These are phyloP conservation scores for Exophiala bonariae DNA, from an alignment of 2,329 filamentous ascomycete genomes.

Conservation along the genomic window DNA sequence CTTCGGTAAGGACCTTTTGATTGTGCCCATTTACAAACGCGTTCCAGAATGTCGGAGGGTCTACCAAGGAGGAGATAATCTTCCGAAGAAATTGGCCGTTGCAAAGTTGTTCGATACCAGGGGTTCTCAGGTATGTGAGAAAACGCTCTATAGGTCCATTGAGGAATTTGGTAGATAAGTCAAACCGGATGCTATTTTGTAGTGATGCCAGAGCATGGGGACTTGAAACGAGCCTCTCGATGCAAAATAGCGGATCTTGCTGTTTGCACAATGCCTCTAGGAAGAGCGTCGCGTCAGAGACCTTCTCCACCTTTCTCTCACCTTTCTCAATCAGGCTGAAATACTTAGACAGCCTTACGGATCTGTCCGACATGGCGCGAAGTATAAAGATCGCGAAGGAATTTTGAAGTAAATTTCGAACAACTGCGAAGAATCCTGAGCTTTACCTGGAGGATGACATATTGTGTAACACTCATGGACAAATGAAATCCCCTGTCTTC, in stretches of 20 bases:
- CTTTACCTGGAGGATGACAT: too few relatives aligned
- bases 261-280: slow-evolving; percentile 50
- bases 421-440: too few relatives aligned
- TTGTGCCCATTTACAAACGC: slow-evolving; percentile 40
- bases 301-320: slow-evolving; percentile 37
- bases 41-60: slow-evolving; percentile 59
- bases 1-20: slow-evolving; percentile 33
- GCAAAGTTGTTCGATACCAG: slow-evolving; percentile 49
- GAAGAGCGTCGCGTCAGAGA: slow-evolving; percentile 45
- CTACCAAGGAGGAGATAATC: slow-evolving; percentile 48
- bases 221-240: slow-evolving; percentile 43
- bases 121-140: slow-evolving; percentile 42
- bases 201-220: slow-evolving; percentile 37
- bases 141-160: slow-evolving; percentile 42
- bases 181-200: slow-evolving; percentile 44
- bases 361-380: slow-evolving; percentile 8
- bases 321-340: slow-evolving; percentile 43
- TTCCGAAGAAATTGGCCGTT: slow-evolving; percentile 52
- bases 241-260: slow-evolving; percentile 40
- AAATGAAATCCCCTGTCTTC: too few relatives aligned
- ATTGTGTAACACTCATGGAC: too few relatives aligned
- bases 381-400: too few relatives aligned
- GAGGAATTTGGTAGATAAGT: slow-evolving; percentile 45
- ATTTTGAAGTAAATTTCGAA: too few relatives aligned
- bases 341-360: slow-evolving; percentile 39